phyloP scores from a whole-genome alignment of 306 rosid species.

The Crotalaria pallida region DNA sequence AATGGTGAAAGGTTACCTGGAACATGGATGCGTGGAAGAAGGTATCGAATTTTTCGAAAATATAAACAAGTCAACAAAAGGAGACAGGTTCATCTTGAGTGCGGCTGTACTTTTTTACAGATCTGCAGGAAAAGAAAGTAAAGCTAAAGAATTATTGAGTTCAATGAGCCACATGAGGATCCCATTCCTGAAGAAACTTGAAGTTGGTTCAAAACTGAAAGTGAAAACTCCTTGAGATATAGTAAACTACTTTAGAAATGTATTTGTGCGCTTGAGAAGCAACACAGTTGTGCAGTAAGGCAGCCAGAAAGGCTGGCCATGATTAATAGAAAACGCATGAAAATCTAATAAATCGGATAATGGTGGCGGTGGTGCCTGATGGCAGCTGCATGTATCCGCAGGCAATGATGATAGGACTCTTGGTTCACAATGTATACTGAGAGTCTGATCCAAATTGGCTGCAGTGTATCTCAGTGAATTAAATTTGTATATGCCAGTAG shows the following conservation, averaged over 20 bases:
- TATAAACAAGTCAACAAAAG: conserved; percentile 31
- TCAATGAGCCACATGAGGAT: conserved; percentile 48
- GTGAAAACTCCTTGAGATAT: conserved; percentile 27
- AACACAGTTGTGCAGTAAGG: neutral
- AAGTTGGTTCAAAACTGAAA: conserved; percentile 48
- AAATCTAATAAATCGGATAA: neutral
- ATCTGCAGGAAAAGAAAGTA: conserved; percentile 42
- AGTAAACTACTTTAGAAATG: neutral
- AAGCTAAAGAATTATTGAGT: conserved; percentile 52
- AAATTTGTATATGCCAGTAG: neutral
- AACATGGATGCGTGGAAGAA: conserved; percentile 49
- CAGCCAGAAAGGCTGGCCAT: neutral
- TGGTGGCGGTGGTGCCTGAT: neutral
- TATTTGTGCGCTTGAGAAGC: neutral
- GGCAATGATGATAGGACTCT: neutral
- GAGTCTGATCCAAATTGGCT: neutral
- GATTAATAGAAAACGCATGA: neutral
- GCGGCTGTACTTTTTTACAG: conserved; percentile 71
- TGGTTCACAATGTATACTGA: neutral
- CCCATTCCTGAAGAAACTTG: conserved; percentile 53
- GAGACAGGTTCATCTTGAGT: conserved; percentile 71
- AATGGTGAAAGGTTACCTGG: conserved; percentile 72
- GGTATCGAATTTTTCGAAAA: conserved; percentile 65
- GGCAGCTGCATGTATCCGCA: neutral
- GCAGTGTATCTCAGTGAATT: neutral